A percentile compares a stretch with the other conserved stretches of the same genome.
These are phyloP conservation scores for Cordyceps pruinosa DNA, from an alignment of 2,329 filamentous ascomycete genomes.

Conservation along the genomic window DNA sequence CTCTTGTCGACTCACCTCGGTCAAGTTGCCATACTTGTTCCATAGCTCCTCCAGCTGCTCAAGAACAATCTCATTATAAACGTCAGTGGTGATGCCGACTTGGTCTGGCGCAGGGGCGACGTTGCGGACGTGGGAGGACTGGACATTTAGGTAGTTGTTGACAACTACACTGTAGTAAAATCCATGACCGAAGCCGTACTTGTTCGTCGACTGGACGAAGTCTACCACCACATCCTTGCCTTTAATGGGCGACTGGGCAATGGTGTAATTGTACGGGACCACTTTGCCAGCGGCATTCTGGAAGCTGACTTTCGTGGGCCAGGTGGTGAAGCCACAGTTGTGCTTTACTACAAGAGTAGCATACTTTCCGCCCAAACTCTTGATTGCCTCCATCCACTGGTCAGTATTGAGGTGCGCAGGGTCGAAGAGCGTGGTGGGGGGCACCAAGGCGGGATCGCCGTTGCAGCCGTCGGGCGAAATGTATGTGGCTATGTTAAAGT, in stretches of 20 bases:
- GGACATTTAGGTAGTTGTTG: constrained; percentile 25
- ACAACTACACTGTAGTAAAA: constrained; percentile 26
- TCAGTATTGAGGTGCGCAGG: constrained; percentile 20
- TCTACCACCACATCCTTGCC: constrained; percentile 20
- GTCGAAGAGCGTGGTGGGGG: constrained; percentile 17
- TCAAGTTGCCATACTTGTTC: constrained; percentile 19
- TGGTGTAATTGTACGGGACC: constrained; percentile 23
- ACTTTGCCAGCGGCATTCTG: constrained; percentile 18
- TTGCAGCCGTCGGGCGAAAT: constrained; percentile 22
- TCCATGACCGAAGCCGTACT: constrained; percentile 21
- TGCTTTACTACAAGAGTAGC: constrained; percentile 26
- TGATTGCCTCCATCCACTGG: constrained; percentile 23
- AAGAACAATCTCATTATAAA: constrained; percentile 21
- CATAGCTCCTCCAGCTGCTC: constrained; percentile 20
- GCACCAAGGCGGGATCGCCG: constrained; percentile 19
- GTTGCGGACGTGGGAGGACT: constrained; percentile 16
- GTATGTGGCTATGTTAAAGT: constrained; percentile 22
- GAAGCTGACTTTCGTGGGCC: constrained; percentile 23
- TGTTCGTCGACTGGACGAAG: constrained; percentile 20
- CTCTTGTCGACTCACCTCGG: constrained; percentile 15
- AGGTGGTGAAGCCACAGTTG: constrained; percentile 25
- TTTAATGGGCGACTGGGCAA: constrained; percentile 20
- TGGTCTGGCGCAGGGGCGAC: constrained; percentile 16
- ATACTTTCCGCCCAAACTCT: constrained; percentile 21
- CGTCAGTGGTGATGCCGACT: constrained; percentile 18